Conservation (phyloP, 768 basidiomycete genomes). For the Trametes elegans region DNA sequence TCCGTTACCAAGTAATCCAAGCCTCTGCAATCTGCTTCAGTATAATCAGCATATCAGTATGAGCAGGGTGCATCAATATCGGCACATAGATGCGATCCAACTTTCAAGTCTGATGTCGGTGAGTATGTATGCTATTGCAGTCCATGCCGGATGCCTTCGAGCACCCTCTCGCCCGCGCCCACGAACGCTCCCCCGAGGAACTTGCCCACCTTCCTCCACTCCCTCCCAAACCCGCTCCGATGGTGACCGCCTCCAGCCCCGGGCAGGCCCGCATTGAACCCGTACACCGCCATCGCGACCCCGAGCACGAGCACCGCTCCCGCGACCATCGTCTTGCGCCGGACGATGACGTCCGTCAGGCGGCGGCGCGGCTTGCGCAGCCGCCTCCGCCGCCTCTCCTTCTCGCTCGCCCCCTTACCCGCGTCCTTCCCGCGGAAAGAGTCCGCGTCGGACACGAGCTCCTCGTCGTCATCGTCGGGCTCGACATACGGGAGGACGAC, state of each 20-base stretch:
- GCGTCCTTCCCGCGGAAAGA: conserved; percentile 15
- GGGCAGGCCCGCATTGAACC: conserved; percentile 14
- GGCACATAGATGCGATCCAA: too few species aligned
- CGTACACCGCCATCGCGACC: conserved; percentile 57
- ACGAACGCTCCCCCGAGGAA: conserved; percentile 25
- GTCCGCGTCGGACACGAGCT: conserved; percentile 26
- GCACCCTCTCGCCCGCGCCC: conserved; percentile 25
- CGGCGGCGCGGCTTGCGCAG: conserved; percentile 28
- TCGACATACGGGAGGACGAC: conserved; percentile 51
- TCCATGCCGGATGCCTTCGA: conserved; percentile 20
- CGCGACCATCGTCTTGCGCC: conserved; percentile 44
- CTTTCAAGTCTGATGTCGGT: too few species aligned
- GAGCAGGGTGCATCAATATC: too few species aligned
- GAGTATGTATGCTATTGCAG: too few species aligned
- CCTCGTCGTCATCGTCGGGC: conserved; percentile 28
- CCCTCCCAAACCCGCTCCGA: conserved; percentile 19
- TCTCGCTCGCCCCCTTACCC: conserved; percentile 17
- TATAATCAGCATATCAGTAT: not conserved
- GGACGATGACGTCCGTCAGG: conserved; percentile 28
- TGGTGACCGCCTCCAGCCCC: conserved; percentile 11
- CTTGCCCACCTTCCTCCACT: conserved; percentile 22
- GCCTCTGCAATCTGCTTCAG: not conserved
- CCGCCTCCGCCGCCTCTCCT: conserved; percentile 37
- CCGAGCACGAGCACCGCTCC: conserved; percentile 70
- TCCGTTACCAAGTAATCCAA: conserved; percentile 1